Base-by-base conservation (phyloP, 2,329 filamentous ascomycete species). In the Hypomyces rosellus region DNA sequence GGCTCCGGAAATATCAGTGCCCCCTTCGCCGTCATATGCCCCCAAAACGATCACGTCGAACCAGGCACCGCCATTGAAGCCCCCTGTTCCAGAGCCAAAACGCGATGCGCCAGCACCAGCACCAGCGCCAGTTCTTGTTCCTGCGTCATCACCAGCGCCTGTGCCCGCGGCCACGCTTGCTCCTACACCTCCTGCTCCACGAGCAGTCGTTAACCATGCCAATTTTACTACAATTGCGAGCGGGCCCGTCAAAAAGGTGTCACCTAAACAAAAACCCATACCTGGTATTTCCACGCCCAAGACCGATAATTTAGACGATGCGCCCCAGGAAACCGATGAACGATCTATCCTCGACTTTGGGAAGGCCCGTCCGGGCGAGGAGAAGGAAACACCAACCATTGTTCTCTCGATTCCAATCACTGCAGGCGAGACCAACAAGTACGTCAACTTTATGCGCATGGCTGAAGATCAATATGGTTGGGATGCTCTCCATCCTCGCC, bases 391-490 rank as follows among this genome's bases (percentile, higher is more conserved):
- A 3, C 90, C 84, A 38, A 95, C 83, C 4, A 96, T 99, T 55
- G 80, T 95, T 48, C 78, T 99, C 15, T 84, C 87, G 49, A 85
- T 99, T 51, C 83, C 88, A 0, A 77, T 99, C 37, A 81, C 85
- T 51, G 57, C 60, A 5, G 88, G 89, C 38, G 84, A 88, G 59
- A 86, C 82, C 34, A 96, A 96, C 66, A 89, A 92, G 58, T 92
- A 95, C 54, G 83, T 99, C 70, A 97, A 97, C 67, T 96, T 97
- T 57, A 91, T 92, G 62, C 88, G 89, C 41, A 77, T 97, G 69
- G 93, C 95, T 11, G 89, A 96, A 68, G 90, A 95, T 56, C 87
- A 86, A 55, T 97, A 96, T 65, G 93, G 93, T 20, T 96, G 92
- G 76, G 90, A 95, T 54, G 93, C 92, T 0, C 76, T 97, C 34